phyloP scores from a whole-genome alignment of 2,329 filamentous ascomycete species.

The Sporothrix brunneoviolacea region DNA sequence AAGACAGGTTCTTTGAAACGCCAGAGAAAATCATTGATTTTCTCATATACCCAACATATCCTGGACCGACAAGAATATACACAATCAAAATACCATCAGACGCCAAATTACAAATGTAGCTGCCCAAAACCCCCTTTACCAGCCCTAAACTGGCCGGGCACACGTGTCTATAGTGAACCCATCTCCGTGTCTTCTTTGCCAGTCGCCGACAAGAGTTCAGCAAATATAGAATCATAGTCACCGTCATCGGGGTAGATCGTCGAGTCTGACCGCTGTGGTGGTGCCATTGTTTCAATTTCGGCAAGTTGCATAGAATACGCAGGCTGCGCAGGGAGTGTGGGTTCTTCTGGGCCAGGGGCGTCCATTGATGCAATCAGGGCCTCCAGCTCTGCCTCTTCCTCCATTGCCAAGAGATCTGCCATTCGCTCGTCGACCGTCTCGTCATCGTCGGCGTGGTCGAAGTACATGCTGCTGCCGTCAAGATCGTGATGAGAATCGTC shows the following conservation, averaged over 20 bases:
- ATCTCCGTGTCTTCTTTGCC: constrained; percentile 40
- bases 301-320: too few species aligned
- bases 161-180: constrained; percentile 24
- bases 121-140: too few species aligned
- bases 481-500: too few species aligned
- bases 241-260: constrained; percentile 45
- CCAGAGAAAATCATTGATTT: not conserved
- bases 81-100: not conserved
- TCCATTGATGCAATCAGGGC: constrained; percentile 45
- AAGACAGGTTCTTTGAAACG: too few species aligned
- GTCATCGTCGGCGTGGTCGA: constrained; percentile 20
- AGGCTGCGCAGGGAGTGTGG: not conserved
- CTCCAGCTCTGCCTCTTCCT: constrained; percentile 52
- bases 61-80: not conserved
- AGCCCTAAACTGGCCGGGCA: too few species aligned
- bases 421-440: constrained; percentile 41
- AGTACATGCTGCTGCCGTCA: constrained; percentile 9
- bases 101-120: not conserved
- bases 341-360: constrained; percentile 18
- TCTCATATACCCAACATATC: too few species aligned
- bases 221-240: constrained; percentile 59
- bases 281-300: not conserved
- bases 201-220: constrained; percentile 51
- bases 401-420: constrained; percentile 43
- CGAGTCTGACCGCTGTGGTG: constrained; percentile 26